Evolutionary conservation across 2,329 filamentous ascomycete genomes (phyloP).

Genomic region (Didymella pomorum): DNA sequence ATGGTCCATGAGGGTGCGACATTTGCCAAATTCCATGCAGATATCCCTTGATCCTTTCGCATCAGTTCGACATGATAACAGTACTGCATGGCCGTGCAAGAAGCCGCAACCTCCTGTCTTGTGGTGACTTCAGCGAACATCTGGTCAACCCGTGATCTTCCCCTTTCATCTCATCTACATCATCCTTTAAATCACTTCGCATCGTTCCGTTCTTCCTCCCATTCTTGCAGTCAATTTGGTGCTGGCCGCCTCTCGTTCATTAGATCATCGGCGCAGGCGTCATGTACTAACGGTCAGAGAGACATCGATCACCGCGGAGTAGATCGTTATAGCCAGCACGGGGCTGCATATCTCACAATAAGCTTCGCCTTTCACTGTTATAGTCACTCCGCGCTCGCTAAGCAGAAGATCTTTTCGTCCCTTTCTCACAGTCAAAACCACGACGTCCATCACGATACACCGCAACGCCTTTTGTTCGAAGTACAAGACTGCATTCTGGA

Average conservation of each 20-base stretch:
- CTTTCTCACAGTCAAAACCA: background rate
- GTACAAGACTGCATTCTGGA: background rate
- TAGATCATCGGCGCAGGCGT: background rate
- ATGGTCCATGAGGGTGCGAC: too few relatives aligned
- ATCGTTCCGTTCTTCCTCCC: background rate
- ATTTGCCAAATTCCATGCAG: too few relatives aligned
- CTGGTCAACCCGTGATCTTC: background rate
- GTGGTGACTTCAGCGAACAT: background rate
- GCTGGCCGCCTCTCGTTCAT: background rate
- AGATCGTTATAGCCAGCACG: background rate
- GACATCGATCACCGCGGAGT: too few relatives aligned
- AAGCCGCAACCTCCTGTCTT: background rate
- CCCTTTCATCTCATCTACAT: background rate
- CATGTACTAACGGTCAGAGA: background rate
- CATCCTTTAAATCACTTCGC: background rate
- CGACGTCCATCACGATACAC: background rate
- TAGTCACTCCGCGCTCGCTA: background rate
- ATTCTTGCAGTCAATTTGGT: background rate
- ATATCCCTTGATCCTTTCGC: too few relatives aligned
- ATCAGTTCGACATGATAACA: background rate
- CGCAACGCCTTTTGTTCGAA: background rate
- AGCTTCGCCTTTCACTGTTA: conserved; percentile 3
- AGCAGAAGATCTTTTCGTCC: background rate
- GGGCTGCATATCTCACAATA: background rate
- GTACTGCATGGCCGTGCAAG: background rate